A percentile compares a stretch with the other conserved stretches of the same genome.
Conservation (phyloP, 78 protist species). For the Chrysochromulina tobinii region DNA sequence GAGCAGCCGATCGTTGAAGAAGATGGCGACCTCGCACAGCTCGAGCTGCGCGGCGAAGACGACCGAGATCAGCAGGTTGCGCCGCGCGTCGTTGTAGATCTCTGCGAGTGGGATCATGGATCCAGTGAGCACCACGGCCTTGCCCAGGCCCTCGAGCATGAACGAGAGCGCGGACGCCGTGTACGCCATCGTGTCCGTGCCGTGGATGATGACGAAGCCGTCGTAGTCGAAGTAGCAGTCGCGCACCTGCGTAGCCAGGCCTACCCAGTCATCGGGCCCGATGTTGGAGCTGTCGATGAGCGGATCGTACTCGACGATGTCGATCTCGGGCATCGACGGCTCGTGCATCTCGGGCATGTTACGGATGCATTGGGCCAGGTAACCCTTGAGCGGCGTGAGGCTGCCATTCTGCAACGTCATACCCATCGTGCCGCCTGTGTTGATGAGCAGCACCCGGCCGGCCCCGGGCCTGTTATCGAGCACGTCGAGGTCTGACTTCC, state of each 20-base stretch:
- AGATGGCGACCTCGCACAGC: conserved; percentile 59
- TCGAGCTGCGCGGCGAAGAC: conserved; percentile 69
- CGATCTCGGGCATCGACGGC: conserved; percentile 40
- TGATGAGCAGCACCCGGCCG: conserved; percentile 54
- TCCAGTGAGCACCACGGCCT: conserved; percentile 81
- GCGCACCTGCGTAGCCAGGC: conserved; percentile 56
- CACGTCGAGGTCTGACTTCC: too few species aligned
- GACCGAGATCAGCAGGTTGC: conserved; percentile 69
- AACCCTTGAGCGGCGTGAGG: not conserved
- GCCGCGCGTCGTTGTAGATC: conserved; percentile 56
- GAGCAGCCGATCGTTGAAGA: conserved; percentile 66
- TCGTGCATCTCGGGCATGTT: not conserved
- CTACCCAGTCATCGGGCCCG: conserved; percentile 55
- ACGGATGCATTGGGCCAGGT: not conserved
- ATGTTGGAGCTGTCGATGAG: conserved; percentile 82
- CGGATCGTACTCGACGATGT: conserved; percentile 72
- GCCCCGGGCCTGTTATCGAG: too few species aligned
- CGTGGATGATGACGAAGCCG: conserved; percentile 79
- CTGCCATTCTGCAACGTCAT: conserved; percentile 43
- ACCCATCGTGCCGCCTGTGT: conserved; percentile 75
- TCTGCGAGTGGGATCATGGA: conserved; percentile 79
- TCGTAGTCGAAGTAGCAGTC: conserved; percentile 52
- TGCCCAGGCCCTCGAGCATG: conserved; percentile 68
- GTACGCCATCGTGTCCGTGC: conserved; percentile 88
- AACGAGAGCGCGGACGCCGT: conserved; percentile 78